Percentiles rank a stretch among this genome's conserved stretches.
These are phyloP conservation scores for Sporopachydermia lactativora DNA, from an alignment of 805 yeast species.

Conservation along the genomic window DNA sequence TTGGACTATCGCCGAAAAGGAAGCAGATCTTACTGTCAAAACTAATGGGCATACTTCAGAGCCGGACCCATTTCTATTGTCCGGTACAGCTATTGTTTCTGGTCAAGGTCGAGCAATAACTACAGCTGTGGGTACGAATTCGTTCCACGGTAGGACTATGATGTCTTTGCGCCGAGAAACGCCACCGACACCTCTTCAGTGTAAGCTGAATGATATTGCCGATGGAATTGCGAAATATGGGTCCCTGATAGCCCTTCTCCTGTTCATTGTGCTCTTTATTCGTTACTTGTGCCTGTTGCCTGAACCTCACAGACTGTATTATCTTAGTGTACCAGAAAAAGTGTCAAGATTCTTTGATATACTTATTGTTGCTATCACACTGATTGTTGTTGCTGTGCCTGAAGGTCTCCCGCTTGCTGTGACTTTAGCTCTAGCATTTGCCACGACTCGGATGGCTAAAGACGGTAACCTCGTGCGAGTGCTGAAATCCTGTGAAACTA, in stretches of 20 bases:
- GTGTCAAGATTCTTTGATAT: conserved; percentile 78
- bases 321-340: conserved; percentile 48
- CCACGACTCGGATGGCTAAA: conserved; percentile 95
- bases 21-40: conserved; percentile 19
- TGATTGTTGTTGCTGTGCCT: conserved; percentile 97
- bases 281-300: conserved; percentile 56
- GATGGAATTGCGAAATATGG: conserved; percentile 95
- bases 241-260: conserved; percentile 65
- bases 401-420: conserved; percentile 98
- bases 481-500: conserved; percentile 87
- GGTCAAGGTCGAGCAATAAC: conserved; percentile 81
- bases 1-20: conserved; percentile 16
- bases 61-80: conserved; percentile 74
- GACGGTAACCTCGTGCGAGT: conserved; percentile 95
- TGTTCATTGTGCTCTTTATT: conserved; percentile 67
- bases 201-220: conserved; percentile 66
- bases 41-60: conserved; percentile 19
- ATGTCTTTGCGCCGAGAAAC: conserved; percentile 58
- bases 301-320: conserved; percentile 30
- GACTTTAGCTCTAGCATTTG: conserved; percentile 91
- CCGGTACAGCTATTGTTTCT: conserved; percentile 78
- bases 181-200: conserved; percentile 83
- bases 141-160: conserved; percentile 89
- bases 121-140: conserved; percentile 81
- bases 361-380: conserved; percentile 79